Conservation (phyloP, 2,329 filamentous ascomycete species). For the Aureobasidium sp. region DNA sequence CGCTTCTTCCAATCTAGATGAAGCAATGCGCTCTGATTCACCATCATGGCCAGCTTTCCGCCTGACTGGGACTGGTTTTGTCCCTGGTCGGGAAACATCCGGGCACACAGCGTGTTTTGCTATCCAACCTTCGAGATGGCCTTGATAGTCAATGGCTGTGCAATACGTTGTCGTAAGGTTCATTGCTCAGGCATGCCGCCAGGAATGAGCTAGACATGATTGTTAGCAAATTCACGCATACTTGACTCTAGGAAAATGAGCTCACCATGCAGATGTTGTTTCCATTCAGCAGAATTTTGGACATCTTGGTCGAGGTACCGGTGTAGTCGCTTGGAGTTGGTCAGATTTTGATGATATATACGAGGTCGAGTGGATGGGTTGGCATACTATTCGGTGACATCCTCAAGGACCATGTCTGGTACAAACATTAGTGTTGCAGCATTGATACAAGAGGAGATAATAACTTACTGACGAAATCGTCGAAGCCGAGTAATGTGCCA, state of each 20-base stretch:
- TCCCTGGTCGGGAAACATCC: neutral
- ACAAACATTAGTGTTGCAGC: conserved; percentile 10
- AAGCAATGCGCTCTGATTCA: neutral
- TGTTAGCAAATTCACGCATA: neutral
- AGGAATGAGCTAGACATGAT: conserved; percentile 21
- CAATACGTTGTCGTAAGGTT: neutral
- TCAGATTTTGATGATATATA: neutral
- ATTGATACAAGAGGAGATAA: neutral
- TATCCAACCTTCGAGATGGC: neutral
- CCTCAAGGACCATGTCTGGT: conserved; percentile 93
- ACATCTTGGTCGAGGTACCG: conserved; percentile 77
- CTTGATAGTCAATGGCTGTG: neutral
- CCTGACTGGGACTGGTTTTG: neutral
- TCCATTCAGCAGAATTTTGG: conserved; percentile 92
- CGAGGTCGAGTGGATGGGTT: neutral
- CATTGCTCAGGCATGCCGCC: conserved; percentile 24
- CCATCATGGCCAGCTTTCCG: neutral
- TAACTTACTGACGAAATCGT: conserved; percentile 98
- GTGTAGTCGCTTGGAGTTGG: conserved; percentile 67
- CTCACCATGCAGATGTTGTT: conserved; percentile 99
- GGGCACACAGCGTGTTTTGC: neutral
- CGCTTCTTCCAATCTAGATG: neutral
- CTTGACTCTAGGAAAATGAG: neutral
- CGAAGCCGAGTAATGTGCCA: conserved; percentile 88
- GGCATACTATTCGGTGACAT: conserved; percentile 88